Conservation (phyloP, 2,329 filamentous ascomycete genomes). For the Parastagonospora nodorum region DNA sequence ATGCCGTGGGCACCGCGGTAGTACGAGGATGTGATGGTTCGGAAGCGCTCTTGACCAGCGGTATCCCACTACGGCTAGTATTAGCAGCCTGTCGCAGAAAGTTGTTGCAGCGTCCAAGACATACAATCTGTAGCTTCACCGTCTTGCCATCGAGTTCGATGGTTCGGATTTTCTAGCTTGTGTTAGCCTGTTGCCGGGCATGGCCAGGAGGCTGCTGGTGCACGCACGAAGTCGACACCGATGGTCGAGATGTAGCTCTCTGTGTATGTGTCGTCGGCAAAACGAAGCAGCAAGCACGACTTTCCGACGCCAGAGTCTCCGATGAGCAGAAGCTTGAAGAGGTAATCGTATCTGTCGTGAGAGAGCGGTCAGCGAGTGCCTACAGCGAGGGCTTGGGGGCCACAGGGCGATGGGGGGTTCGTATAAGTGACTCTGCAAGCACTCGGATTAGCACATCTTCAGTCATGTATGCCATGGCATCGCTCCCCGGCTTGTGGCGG, state of each 20-base stretch:
- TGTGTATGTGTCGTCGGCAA: slow-evolving; percentile 90
- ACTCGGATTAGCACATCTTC: slow-evolving; percentile 30
- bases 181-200: slow-evolving; percentile 30
- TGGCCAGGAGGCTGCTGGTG: slow-evolving; percentile 38
- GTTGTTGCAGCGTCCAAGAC: slow-evolving; percentile 6
- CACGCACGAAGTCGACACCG: slow-evolving; percentile 82
- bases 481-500: slow-evolving; percentile 31
- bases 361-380: slow-evolving; percentile 25
- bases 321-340: slow-evolving; percentile 99
- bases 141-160: slow-evolving; percentile 99
- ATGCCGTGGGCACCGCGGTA: slow-evolving; percentile 99
- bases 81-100: slow-evolving; percentile 16
- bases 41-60: slow-evolving; percentile 98
- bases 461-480: slow-evolving; percentile 9
- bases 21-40: slow-evolving; percentile 99
- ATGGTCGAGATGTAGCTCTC: slow-evolving; percentile 99
- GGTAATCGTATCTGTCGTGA: slow-evolving; percentile 91
- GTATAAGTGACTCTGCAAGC: slow-evolving; percentile 28
- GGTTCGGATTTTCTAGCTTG: slow-evolving; percentile 91
- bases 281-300: slow-evolving; percentile 96
- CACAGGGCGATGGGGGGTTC: slow-evolving; percentile 2
- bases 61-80: slow-evolving; percentile 82
- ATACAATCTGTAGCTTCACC: slow-evolving; percentile 94
- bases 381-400: slow-evolving; percentile 7
- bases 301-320: slow-evolving; percentile 99